A percentile compares a stretch with the other conserved stretches of the same genome.
Conservation (phyloP, 208 protist genomes). For the Strigomonas galati region DNA sequence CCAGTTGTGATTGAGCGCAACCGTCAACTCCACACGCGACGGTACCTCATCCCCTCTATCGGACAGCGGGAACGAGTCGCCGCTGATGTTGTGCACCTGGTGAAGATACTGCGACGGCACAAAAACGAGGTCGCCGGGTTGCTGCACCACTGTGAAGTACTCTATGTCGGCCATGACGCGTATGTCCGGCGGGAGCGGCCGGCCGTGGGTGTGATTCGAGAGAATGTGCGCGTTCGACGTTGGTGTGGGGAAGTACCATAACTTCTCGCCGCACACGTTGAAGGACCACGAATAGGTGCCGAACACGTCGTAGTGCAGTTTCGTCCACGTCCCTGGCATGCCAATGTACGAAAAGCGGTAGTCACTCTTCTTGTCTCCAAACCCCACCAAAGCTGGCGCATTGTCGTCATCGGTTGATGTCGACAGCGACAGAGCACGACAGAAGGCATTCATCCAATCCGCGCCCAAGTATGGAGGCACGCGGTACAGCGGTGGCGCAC, state of each 20-base stretch:
- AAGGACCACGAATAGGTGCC: slow-evolving; percentile 88
- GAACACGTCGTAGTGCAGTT: slow-evolving; percentile 85
- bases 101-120: slow-evolving; percentile 74
- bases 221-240: slow-evolving; percentile 47
- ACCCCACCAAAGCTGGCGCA: slow-evolving; percentile 16
- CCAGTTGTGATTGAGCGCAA: slow-evolving; percentile 91
- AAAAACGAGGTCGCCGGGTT: slow-evolving; percentile 81
- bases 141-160: slow-evolving; percentile 49
- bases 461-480: slow-evolving; percentile 66
- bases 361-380: slow-evolving; percentile 61
- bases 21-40: slow-evolving; percentile 29
- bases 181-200: slow-evolving; percentile 48
- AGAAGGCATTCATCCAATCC: slow-evolving; percentile 83
- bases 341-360: slow-evolving; percentile 89
- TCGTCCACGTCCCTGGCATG: slow-evolving; percentile 53
- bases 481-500: slow-evolving; percentile 34
- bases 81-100: slow-evolving; percentile 80
- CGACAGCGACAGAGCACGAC: not conserved
- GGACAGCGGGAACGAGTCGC: slow-evolving; percentile 29
- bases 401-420: not conserved
- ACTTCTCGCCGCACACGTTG: slow-evolving; percentile 80
- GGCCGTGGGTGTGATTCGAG: slow-evolving; percentile 21
- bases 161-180: slow-evolving; percentile 53
- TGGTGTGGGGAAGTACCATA: slow-evolving; percentile 74
- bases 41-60: not conserved